These are phyloP conservation scores for Ogataea glucozyma DNA, from an alignment of 805 yeast genomes.

Conservation along the genomic window DNA sequence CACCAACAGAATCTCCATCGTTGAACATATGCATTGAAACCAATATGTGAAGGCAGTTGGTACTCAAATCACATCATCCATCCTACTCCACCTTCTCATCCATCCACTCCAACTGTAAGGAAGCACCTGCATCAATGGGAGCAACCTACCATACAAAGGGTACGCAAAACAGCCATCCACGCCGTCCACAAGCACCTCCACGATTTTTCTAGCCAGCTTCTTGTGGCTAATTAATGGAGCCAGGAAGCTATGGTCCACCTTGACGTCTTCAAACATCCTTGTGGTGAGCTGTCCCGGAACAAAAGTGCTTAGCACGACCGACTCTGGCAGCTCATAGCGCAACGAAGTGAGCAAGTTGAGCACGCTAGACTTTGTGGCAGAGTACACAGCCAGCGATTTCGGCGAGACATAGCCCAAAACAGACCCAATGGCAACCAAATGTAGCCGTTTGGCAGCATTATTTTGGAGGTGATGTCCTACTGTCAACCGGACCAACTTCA, in stretches of 20 bases:
- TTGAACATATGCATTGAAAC: too few species aligned
- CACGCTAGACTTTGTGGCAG: slow-evolving; percentile 50
- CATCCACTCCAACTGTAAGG: slow-evolving; percentile 42
- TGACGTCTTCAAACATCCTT: slow-evolving; percentile 49
- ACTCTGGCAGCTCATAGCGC: slow-evolving; percentile 38
- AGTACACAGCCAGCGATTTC: slow-evolving; percentile 45
- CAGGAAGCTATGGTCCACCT: slow-evolving; percentile 41
- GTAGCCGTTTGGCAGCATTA: slow-evolving; percentile 31
- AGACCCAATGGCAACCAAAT: slow-evolving; percentile 47
- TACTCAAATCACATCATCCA: too few species aligned
- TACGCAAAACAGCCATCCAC: slow-evolving; percentile 42
- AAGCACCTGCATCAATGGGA: slow-evolving; percentile 43
- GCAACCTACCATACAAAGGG: slow-evolving; percentile 49
- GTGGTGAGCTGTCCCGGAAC: slow-evolving; percentile 54
- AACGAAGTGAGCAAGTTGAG: slow-evolving; percentile 47
- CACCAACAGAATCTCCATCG: too few species aligned
- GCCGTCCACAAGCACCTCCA: slow-evolving; percentile 38
- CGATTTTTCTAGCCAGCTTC: slow-evolving; percentile 39
- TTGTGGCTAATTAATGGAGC: slow-evolving; percentile 48
- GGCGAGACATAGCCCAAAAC: slow-evolving; percentile 53
- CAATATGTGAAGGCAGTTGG: too few species aligned
- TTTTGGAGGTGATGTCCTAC: slow-evolving; percentile 28
- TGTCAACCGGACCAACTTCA: slow-evolving; percentile 39
- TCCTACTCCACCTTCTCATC: slow-evolving; percentile 29
- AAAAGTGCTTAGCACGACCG: slow-evolving; percentile 40